Conservation (phyloP, 2,329 filamentous ascomycete genomes). For the Phoma sp. region DNA sequence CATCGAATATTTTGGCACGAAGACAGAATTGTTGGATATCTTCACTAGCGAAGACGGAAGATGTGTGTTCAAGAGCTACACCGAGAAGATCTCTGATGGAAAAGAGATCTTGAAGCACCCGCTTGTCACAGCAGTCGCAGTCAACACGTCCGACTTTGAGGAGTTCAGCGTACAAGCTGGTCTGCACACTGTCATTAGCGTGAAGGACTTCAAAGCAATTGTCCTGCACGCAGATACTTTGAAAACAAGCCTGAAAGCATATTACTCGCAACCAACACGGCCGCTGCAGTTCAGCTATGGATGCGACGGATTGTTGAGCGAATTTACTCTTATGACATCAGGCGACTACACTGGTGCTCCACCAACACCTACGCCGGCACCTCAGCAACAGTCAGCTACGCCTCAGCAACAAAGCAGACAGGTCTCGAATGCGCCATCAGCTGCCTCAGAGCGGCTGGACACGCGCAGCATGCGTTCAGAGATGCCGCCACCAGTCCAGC, state of each 20-base stretch:
- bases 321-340: constrained; percentile 83
- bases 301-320: constrained; percentile 71
- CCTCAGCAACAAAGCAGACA: constrained; percentile 47
- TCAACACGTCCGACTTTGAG: constrained; percentile 79
- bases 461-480: constrained; percentile 38
- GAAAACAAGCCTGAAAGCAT: constrained; percentile 69
- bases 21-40: constrained; percentile 81
- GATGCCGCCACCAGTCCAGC: constrained; percentile 53
- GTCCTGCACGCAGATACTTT: constrained; percentile 76
- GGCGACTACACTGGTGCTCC: constrained; percentile 63
- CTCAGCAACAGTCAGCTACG: constrained; percentile 48
- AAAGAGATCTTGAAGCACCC: constrained; percentile 80
- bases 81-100: constrained; percentile 76
- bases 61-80: constrained; percentile 80
- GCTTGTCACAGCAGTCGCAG: constrained; percentile 77
- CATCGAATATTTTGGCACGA: constrained; percentile 80
- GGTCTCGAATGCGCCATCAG: constrained; percentile 37
- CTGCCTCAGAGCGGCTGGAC: constrained; percentile 26
- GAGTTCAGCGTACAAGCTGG: constrained; percentile 76
- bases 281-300: constrained; percentile 77
- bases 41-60: constrained; percentile 69
- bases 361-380: constrained; percentile 47
- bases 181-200: constrained; percentile 79
- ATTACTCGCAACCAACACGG: constrained; percentile 73
- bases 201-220: constrained; percentile 83